These are phyloP conservation scores for Porphyrellus cyaneotinctus DNA, from an alignment of 768 basidiomycete species.

Conservation along the genomic window DNA sequence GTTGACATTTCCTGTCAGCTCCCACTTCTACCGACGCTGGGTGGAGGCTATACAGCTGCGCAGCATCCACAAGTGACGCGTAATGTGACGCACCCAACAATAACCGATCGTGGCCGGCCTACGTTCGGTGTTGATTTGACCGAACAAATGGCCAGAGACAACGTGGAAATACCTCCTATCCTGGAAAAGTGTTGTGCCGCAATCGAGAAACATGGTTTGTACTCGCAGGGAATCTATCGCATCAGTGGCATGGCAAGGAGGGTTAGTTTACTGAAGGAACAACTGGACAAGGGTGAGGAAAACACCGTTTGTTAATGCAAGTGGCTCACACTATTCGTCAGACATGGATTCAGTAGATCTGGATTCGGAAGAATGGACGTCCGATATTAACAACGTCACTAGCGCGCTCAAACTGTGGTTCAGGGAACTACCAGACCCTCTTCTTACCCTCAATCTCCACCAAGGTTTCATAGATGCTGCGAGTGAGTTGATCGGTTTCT, in stretches of 20 bases:
- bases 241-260: constrained; percentile 89
- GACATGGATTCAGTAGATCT: constrained; percentile 88
- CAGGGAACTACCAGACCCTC: constrained; percentile 90
- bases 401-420: constrained; percentile 95
- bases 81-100: constrained; percentile 28
- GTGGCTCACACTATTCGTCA: constrained; percentile 30
- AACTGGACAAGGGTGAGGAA: constrained; percentile 74
- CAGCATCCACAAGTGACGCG: constrained; percentile 25
- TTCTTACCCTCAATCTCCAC: constrained; percentile 80
- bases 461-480: constrained; percentile 94
- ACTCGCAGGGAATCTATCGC: constrained; percentile 87
- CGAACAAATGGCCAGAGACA: constrained; percentile 91
- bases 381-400: constrained; percentile 95
- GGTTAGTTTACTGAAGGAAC: constrained; percentile 75
- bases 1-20: constrained; percentile 39
- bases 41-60: constrained; percentile 24
- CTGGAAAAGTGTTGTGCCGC: constrained; percentile 86
- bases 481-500: constrained; percentile 49
- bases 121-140: constrained; percentile 92
- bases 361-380: constrained; percentile 83
- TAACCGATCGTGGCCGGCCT: constrained; percentile 61
- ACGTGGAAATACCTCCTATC: constrained; percentile 82
- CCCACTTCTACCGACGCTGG: constrained; percentile 54
- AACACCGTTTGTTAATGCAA: neutral
- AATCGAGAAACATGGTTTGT: constrained; percentile 86